A percentile compares a stretch with the other conserved stretches of the same genome.
These are phyloP conservation scores for Ceratocystis papillata DNA, from an alignment of 2,329 filamentous ascomycete species.

Conservation along the genomic window DNA sequence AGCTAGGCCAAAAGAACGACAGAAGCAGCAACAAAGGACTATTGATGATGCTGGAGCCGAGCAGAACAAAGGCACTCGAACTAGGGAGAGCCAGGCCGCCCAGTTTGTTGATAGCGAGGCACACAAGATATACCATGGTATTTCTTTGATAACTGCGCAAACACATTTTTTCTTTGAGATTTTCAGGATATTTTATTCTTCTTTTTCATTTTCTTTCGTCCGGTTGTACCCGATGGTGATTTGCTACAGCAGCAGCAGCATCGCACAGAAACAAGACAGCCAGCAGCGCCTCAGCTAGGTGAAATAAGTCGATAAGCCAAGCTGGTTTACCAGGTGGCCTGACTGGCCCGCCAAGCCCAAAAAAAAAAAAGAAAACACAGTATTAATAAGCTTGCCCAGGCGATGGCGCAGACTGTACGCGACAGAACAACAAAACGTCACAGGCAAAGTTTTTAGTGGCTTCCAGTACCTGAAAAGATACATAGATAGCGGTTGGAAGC, in stretches of 20 bases:
- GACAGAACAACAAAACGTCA: slow-evolving; percentile 19
- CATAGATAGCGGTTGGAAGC: not conserved
- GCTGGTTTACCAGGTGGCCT: not conserved
- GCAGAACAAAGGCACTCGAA: too few relatives aligned
- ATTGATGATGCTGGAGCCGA: too few relatives aligned
- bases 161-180: too few relatives aligned
- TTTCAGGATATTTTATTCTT: slow-evolving; percentile 2
- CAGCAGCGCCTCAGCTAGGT: too few relatives aligned
- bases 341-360: not conserved
- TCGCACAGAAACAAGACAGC: not conserved
- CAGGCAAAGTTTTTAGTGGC: slow-evolving; percentile 17
- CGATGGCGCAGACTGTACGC: slow-evolving; percentile 19
- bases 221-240: not conserved
- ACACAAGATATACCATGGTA: not conserved
- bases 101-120: not conserved
- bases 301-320: not conserved
- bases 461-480: slow-evolving; percentile 6
- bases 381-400: slow-evolving; percentile 6
- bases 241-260: not conserved
- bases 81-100: too few relatives aligned
- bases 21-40: too few relatives aligned
- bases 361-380: not conserved
- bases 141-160: too few relatives aligned
- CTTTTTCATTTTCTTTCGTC: not conserved
- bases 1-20: too few relatives aligned